Conservation (phyloP, 257 asterid genomes). For the Nicotiana otophora region DNA sequence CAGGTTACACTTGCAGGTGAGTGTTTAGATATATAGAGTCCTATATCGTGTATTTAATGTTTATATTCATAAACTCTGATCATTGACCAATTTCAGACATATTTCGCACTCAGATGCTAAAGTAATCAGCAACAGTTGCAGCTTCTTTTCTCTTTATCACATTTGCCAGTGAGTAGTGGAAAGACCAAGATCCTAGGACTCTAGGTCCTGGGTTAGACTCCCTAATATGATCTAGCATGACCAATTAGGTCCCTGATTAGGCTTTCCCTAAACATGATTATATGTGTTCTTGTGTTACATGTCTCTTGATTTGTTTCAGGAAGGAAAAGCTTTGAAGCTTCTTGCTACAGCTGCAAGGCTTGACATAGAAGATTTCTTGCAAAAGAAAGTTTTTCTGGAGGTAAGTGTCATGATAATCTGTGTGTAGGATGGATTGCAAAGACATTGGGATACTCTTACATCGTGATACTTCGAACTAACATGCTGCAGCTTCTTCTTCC, state of each 20-base stretch:
- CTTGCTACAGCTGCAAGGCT: slow-evolving; percentile 93
- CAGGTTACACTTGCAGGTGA: background rate
- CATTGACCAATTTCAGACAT: background rate
- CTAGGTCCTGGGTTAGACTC: background rate
- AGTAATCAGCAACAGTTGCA: background rate
- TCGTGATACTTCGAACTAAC: background rate
- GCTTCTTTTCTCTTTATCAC: background rate
- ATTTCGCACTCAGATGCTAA: background rate
- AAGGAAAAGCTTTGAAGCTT: slow-evolving; percentile 88
- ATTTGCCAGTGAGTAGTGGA: background rate
- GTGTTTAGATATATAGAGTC: background rate
- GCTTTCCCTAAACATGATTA: background rate
- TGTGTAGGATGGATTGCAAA: background rate
- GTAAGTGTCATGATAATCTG: slow-evolving; percentile 25
- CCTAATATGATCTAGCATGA: background rate
- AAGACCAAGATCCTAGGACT: background rate
- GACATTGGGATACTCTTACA: background rate
- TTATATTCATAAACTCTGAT: background rate
- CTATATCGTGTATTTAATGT: background rate
- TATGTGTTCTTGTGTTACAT: background rate
- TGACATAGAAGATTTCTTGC: slow-evolving; percentile 96
- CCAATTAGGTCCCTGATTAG: background rate
- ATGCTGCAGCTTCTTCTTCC: background rate
- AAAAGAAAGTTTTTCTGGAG: slow-evolving; percentile 92
- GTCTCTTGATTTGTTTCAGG: slow-evolving; percentile 37